Base-by-base conservation (phyloP, 1,284 basidiomycete genomes). In the Lentinus polychrous region DNA sequence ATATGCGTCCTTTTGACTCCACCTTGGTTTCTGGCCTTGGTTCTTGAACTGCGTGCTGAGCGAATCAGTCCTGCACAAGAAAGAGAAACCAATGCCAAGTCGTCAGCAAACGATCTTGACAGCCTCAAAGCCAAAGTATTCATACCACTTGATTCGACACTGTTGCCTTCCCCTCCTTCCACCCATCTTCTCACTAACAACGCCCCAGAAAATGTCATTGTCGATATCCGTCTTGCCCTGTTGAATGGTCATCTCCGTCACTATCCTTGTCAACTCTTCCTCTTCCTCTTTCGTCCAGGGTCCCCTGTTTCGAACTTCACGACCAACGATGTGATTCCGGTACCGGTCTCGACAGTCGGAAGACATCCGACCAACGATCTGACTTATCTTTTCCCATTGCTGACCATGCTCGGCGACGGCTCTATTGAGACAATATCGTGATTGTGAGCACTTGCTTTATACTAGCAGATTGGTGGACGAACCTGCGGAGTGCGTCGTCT, bases 331-430 rank as follows among this genome's bases (percentile, higher is more conserved):
- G 56, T 90, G 82, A 60, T 92, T 91, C 43, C 85, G 78, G 66
- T 83, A 92, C 50, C 91, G 75, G 65, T 93, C 90, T 11, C 88
- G 76, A 65, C 90, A 93, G 61, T 93, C 88, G 10, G 79, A 72
- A 14, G 85, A 78, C 72, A 81, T 79, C 27, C 89, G 75, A 14
- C 82, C 83, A 2, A 92, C 86, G 15, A 73, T 59, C 37, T 66
- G 62, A 57, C 81, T 79, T 45, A 93, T 75, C 55, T 80, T 81
- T 60, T 86, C 83, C 90, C 90, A 93, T 58, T 81, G 74, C 52
- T 82, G 80, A n/a, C 90, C 90, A 24, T 81, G 63, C 49, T 81
- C 74, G 2, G 60, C 61, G 11, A 91, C 80, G 22, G 86, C 86
- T 45, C 86, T 86, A 48, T 27, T 27, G 4, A 10, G 10, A 27